These are phyloP conservation scores for Moringa oleifera DNA, from an alignment of 345 rosid genomes.

Conservation along the genomic window DNA sequence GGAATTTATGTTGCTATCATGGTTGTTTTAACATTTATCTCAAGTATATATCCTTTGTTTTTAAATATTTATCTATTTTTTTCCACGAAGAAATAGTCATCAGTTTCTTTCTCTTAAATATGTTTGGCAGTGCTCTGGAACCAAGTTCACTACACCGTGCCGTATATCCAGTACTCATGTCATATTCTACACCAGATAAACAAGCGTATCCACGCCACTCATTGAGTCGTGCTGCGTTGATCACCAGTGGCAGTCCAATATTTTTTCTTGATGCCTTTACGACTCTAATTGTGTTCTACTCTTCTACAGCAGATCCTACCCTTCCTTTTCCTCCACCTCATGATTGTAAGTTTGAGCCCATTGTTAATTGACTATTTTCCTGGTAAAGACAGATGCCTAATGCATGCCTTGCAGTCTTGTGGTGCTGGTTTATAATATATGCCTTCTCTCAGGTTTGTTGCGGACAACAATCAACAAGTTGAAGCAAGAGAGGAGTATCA, in stretches of 20 bases:
- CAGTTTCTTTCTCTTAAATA: neutral
- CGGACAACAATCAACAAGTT: constrained; percentile 71
- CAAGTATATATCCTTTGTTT: too few relatives aligned
- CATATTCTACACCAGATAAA: constrained; percentile 76
- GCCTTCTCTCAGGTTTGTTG: constrained; percentile 50
- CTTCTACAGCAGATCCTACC: constrained; percentile 78
- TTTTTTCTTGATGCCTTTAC: constrained; percentile 95
- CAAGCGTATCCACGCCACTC: constrained; percentile 94
- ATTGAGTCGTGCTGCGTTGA: constrained; percentile 80
- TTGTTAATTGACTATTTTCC: neutral
- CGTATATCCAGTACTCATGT: constrained; percentile 68
- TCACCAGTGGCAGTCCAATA: constrained; percentile 94
- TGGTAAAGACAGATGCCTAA: too few relatives aligned
- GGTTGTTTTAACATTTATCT: neutral
- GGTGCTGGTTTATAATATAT: neutral
- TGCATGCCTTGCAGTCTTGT: too few relatives aligned
- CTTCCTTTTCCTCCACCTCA: constrained; percentile 96
- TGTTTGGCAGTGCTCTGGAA: constrained; percentile 65
- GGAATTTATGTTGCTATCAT: neutral
- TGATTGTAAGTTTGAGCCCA: constrained; percentile 59
- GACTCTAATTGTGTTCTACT: constrained; percentile 77
- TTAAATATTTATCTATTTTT: neutral
- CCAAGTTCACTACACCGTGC: constrained; percentile 90
- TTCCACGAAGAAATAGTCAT: neutral
- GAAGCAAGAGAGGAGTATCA: constrained; percentile 87